These are phyloP conservation scores for Candida methanosorbosa DNA, from an alignment of 805 yeast genomes.

Conservation along the genomic window DNA sequence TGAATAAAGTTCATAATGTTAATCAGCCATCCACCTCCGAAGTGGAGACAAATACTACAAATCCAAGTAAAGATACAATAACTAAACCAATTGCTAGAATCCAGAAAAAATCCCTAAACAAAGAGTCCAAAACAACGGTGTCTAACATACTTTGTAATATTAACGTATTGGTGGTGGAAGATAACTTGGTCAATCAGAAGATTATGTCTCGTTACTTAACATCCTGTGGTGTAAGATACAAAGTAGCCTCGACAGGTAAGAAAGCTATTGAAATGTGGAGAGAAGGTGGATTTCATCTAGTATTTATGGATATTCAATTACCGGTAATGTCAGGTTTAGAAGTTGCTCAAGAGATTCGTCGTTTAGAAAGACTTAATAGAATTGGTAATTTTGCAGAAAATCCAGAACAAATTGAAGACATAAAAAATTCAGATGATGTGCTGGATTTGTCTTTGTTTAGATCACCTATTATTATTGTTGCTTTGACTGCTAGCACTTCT, in stretches of 20 bases:
- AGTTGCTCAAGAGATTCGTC: conserved; percentile 85
- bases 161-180: conserved; percentile 90
- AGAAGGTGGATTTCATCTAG: conserved; percentile 88
- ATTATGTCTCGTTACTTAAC: conserved; percentile 84
- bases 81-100: too few relatives aligned
- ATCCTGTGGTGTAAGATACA: conserved; percentile 75
- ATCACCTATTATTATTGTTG: conserved; percentile 96
- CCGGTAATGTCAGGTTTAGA: conserved; percentile 96
- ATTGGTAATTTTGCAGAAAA: conserved; percentile 50
- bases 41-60: too few relatives aligned
- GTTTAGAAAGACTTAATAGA: conserved; percentile 69
- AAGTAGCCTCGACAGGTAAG: conserved; percentile 85
- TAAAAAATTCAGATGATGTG: conserved; percentile 34
- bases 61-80: too few relatives aligned
- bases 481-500: conserved; percentile 87
- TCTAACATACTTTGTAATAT: conserved; percentile 78
- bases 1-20: too few relatives aligned
- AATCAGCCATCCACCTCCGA: too few relatives aligned
- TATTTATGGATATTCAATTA: conserved; percentile 93
- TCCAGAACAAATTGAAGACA: conserved; percentile 6
- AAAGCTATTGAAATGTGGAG: conserved; percentile 96
- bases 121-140: conserved; percentile 25
- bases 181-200: conserved; percentile 87
- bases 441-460: conserved; percentile 59
- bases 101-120: neutral